Percentiles rank a stretch among this genome's conserved stretches.
Evolutionary conservation across 768 basidiomycete species (phyloP).

Genomic region (Kwoniella dejecticola): DNA sequence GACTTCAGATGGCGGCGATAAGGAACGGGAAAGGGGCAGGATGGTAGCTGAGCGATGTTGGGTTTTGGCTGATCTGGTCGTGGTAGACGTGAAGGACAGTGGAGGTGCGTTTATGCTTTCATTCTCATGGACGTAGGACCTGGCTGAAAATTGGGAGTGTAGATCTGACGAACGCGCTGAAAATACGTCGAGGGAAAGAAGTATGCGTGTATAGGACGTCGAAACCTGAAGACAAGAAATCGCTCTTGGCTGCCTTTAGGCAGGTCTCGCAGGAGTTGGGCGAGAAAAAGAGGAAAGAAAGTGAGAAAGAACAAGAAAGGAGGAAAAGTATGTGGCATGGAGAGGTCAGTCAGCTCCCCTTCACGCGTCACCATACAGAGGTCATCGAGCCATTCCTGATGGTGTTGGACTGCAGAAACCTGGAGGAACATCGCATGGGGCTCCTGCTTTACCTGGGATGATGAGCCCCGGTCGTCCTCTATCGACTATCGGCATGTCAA

Average conservation of each 20-base stretch:
- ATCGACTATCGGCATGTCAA: constrained; percentile 66
- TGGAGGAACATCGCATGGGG: constrained; percentile 1
- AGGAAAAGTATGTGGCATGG: constrained; percentile 64
- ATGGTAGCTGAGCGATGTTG: constrained; percentile 92
- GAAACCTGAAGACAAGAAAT: constrained; percentile 77
- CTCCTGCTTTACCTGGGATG: constrained; percentile 72
- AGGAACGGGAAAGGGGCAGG: constrained; percentile 62
- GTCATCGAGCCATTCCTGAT: background rate
- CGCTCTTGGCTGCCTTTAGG: constrained; percentile 78
- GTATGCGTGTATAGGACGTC: constrained; percentile 92
- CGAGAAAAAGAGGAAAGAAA: constrained; percentile 84
- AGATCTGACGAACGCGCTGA: constrained; percentile 91
- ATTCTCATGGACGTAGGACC: background rate
- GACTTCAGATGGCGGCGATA: constrained; percentile 22
- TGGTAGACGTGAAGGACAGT: constrained; percentile 94
- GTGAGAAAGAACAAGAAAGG: constrained; percentile 88
- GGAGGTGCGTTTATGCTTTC: constrained; percentile 64
- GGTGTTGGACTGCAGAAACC: constrained; percentile 12
- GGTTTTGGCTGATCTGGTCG: constrained; percentile 88
- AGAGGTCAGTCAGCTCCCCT: constrained; percentile 57
- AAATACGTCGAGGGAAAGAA: constrained; percentile 89
- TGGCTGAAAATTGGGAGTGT: constrained; percentile 38
- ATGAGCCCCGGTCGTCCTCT: constrained; percentile 57
- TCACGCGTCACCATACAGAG: too few species aligned
- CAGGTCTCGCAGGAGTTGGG: constrained; percentile 90